Conservation (phyloP, 2,329 filamentous ascomycete species). For the Amesomyces nigricolor region DNA sequence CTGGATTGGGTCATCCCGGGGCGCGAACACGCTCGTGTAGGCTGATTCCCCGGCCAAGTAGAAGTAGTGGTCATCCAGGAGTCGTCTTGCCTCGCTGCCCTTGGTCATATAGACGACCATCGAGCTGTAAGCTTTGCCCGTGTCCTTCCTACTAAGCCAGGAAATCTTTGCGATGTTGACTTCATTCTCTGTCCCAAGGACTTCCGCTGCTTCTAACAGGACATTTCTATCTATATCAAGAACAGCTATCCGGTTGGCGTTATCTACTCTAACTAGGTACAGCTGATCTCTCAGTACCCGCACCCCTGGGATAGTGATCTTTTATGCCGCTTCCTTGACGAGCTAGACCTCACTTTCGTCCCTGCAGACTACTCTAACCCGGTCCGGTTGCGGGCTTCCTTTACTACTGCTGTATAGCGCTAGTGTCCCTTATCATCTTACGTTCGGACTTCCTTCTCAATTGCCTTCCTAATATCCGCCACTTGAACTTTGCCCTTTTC, state of each 20-base stretch:
- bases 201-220: no score
- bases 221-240: no score
- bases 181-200: no score
- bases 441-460: neutral
- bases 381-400: neutral
- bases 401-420: slow-evolving; percentile 4
- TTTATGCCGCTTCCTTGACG: no score
- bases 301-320: no score
- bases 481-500: neutral
- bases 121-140: neutral
- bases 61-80: slow-evolving; percentile 1
- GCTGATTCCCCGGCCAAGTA: slow-evolving; percentile 1
- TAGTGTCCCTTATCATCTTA: neutral
- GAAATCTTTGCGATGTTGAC: no score
- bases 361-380: neutral
- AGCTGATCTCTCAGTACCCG: no score
- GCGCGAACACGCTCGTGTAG: slow-evolving; percentile 2
- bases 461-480: neutral
- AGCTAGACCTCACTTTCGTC: no score
- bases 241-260: no score
- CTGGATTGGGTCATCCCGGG: neutral
- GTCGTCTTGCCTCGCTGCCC: slow-evolving; percentile 1
- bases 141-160: no score
- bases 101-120: slow-evolving; percentile 6
- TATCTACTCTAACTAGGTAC: no score